A percentile compares a stretch with the other conserved stretches of the same genome.
Evolutionary conservation across 345 rosid genomes (phyloP).

Genomic region (Linum trigynum): DNA sequence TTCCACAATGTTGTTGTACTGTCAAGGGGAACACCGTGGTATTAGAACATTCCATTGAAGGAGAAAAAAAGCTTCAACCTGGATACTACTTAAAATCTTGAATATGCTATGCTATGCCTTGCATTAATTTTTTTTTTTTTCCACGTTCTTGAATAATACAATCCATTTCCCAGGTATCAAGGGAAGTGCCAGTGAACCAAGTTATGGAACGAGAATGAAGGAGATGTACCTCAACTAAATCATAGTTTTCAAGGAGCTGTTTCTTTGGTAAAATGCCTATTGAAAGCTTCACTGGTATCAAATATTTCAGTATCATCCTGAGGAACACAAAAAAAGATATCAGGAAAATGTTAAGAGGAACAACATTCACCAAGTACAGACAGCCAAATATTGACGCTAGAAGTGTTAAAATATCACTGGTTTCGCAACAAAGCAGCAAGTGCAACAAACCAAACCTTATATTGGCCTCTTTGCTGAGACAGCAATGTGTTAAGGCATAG

Average conservation of each 20-base stretch:
- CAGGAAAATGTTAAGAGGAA: slow-evolving; percentile 7
- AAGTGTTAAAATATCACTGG: background rate
- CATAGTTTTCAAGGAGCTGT: slow-evolving; percentile 55
- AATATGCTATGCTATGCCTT: background rate
- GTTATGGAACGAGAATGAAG: background rate
- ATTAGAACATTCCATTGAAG: slow-evolving; percentile 5
- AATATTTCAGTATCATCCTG: slow-evolving; percentile 94
- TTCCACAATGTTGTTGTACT: slow-evolving; percentile 65
- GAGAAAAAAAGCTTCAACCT: background rate
- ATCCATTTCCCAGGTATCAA: background rate
- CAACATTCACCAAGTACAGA: background rate
- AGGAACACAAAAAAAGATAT: background rate
- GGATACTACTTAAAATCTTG: background rate
- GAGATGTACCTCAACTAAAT: slow-evolving; percentile 60
- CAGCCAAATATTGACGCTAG: background rate
- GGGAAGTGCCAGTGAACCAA: background rate
- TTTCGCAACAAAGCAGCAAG: slow-evolving; percentile 16
- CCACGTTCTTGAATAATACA: background rate
- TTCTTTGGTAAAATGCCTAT: slow-evolving; percentile 66
- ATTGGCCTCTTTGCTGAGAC: slow-evolving; percentile 56
- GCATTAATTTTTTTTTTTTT: background rate
- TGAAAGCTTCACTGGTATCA: slow-evolving; percentile 93
- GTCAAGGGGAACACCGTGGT: slow-evolving; percentile 20
- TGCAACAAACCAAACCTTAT: slow-evolving; percentile 50
- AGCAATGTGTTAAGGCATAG: slow-evolving; percentile 71